Evolutionary conservation across 805 yeast species (phyloP), one percentile per base, ranked within the genome.

Genomic region (Scheffersomyces amazonensis): DNA sequence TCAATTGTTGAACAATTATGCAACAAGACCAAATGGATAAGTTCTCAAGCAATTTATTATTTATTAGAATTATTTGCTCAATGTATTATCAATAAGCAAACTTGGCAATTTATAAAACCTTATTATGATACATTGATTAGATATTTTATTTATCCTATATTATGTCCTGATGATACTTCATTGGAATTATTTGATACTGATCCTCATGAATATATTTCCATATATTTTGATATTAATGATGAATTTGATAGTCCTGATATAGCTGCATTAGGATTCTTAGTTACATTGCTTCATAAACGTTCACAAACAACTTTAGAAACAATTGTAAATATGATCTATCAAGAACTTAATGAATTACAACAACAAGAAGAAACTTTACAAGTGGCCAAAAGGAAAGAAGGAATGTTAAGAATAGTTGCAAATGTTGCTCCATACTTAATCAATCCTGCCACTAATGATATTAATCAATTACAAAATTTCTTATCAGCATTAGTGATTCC

Each of bases 161-260:
- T 91, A 40, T 78, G 89, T 47, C 85, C 93, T 1, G 71, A 75
- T 6, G 81, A 80, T 37, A 80, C 75, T 5, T 78, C 80, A 15
- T 65, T 87, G 39, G 95, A 86, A 47, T 61, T 77, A 4, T 90
- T 86, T 63, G 95, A 88, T 44, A 80, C 75, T 44, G 96, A 90
- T 50, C 96, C 96, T 3, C 83, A 79, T 39, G 96, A 89, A 56
- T 93, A 87, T 57, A 80, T 91, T 39, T 86, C 87, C 58, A 69
- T 81, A 36, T 76, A 76, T 37, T 72, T 88, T 50, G 71, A 66
- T 46, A 49, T 56, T 24, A 58, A 83, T 48, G 93, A 84, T 37
- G 80, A 72, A 29, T 52, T 66, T 28, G 69, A 62, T 42, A 73
- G 88, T 1, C 86, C 95, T 5, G 95, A 88, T 56, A 68, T 78